These are phyloP conservation scores for Symbiodinium natans DNA, from an alignment of 73 alveolate genomes.

Conservation along the genomic window DNA sequence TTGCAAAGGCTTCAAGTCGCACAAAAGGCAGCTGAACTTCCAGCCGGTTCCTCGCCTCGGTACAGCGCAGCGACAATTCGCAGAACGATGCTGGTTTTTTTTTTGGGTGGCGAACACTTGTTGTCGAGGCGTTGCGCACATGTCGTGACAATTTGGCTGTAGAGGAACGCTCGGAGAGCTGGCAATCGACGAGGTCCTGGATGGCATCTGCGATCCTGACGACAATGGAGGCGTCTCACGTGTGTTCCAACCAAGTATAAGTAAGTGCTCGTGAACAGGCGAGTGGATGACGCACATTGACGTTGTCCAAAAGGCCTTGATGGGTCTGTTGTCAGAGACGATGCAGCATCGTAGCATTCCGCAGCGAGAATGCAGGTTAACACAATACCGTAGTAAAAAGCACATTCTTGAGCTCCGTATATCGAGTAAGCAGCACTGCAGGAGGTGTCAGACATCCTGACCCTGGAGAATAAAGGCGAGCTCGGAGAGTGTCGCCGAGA, in stretches of 20 bases:
- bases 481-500: slow-evolving; percentile 69
- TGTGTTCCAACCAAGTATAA: too few relatives aligned
- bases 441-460: neutral
- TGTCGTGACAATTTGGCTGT: too few relatives aligned
- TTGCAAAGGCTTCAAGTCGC: slow-evolving; percentile 43
- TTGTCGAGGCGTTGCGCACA: neutral
- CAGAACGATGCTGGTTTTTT: neutral
- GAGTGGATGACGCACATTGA: slow-evolving; percentile 72
- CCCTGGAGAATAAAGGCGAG: neutral
- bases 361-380: neutral
- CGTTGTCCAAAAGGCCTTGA: slow-evolving; percentile 43
- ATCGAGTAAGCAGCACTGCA: neutral
- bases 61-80: neutral
- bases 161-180: slow-evolving; percentile 52
- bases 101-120: neutral
- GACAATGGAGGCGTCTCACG: slow-evolving; percentile 32
- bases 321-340: too few relatives aligned
- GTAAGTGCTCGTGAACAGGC: neutral
- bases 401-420: too few relatives aligned
- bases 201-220: slow-evolving; percentile 58
- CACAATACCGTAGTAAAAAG: neutral
- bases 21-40: slow-evolving; percentile 40
- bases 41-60: neutral
- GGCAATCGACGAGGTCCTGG: slow-evolving; percentile 62
- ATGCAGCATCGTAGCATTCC: too few relatives aligned